These are phyloP conservation scores for Aspergillus floridensis DNA, from an alignment of 2,329 filamentous ascomycete genomes.

Conservation along the genomic window DNA sequence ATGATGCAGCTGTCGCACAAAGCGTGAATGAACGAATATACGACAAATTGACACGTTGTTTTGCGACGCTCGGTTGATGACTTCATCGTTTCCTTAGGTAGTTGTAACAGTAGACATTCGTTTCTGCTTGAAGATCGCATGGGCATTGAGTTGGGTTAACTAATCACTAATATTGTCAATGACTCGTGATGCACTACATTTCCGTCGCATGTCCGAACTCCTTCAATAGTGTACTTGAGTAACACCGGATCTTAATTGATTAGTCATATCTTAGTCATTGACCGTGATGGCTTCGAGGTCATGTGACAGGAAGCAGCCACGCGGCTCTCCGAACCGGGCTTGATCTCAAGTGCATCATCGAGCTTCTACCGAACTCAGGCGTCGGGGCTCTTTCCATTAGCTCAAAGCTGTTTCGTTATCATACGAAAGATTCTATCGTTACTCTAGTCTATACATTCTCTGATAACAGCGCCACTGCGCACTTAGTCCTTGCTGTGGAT, in stretches of 20 bases:
- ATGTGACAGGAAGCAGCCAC: constrained; percentile 23
- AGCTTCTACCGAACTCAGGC: neutral
- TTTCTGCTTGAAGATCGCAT: neutral
- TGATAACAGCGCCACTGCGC: constrained; percentile 5
- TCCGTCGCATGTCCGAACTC: too few species aligned
- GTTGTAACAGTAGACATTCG: neutral
- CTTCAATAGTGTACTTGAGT: too few species aligned
- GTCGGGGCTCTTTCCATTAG: constrained; percentile 16
- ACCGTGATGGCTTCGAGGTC: neutral
- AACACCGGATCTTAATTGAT: neutral
- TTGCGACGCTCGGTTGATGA: neutral
- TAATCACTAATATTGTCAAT: neutral
- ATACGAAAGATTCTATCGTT: constrained; percentile 14
- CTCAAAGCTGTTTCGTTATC: constrained; percentile 6
- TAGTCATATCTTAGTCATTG: neutral
- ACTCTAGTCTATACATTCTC: neutral
- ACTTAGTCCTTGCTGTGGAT: constrained; percentile 19
- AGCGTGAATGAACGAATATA: neutral
- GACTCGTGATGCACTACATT: neutral
- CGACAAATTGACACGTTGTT: neutral
- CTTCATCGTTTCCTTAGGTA: neutral
- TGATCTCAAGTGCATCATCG: constrained; percentile 5
- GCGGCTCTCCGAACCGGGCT: constrained; percentile 15
- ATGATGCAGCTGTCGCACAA: constrained; percentile 38
- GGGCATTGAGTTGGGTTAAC: neutral